Evolutionary conservation across 1,284 basidiomycete species (phyloP).

Genomic region (Puccinia polysora): DNA sequence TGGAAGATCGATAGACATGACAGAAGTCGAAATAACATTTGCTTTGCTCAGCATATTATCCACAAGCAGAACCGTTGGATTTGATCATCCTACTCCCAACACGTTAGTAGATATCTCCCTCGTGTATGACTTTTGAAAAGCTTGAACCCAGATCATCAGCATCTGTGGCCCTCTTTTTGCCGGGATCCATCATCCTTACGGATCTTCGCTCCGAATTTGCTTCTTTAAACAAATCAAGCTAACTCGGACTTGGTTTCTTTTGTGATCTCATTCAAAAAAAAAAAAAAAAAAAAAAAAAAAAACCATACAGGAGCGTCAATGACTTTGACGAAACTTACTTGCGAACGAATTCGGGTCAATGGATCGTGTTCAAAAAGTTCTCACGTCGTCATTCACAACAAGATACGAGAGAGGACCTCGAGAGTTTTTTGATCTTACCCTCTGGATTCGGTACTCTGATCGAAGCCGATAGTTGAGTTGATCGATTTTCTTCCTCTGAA

Average conservation of each 20-base stretch:
- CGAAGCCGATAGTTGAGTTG: slow-evolving; percentile 35
- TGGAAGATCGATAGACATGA: slow-evolving; percentile 1
- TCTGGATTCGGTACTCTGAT: slow-evolving; percentile 25
- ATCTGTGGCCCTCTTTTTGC: no score
- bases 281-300: not conserved
- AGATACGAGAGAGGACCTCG: not conserved
- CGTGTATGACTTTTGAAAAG: no score
- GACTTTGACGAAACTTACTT: slow-evolving; percentile 26
- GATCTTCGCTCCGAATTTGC: no score
- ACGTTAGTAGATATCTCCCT: no score
- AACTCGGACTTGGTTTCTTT: not conserved
- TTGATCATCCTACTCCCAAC: no score
- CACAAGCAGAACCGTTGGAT: no score
- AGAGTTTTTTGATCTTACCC: slow-evolving; percentile 30
- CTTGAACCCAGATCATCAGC: no score
- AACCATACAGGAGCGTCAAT: not conserved
- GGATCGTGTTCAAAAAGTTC: slow-evolving; percentile 27
- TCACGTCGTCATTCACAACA: not conserved
- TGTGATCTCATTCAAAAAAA: not conserved
- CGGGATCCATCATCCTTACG: no score
- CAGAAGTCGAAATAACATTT: slow-evolving; percentile 18
- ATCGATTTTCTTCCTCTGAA: not conserved
- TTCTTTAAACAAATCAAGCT: no score
- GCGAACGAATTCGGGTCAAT: slow-evolving; percentile 37
- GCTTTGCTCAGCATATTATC: no score